Evolutionary conservation across 1,284 basidiomycete genomes (phyloP).

Genomic region (Malassezia globosa): DNA sequence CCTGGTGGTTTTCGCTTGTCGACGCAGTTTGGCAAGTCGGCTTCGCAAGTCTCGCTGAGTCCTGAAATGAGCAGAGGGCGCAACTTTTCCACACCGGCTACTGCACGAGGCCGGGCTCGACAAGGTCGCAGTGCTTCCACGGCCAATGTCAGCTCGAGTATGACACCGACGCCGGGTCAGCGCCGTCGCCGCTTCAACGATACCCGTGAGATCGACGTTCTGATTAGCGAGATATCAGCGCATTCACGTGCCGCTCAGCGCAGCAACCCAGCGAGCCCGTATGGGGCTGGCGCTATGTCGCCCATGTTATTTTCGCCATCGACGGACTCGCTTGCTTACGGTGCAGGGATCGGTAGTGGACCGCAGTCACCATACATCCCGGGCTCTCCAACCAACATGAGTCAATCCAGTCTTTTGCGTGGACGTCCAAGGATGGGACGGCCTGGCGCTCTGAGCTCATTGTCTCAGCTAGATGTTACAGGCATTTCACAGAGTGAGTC

Average conservation of each 20-base stretch:
- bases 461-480: neutral
- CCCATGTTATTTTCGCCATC: neutral
- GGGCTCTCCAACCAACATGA: neutral
- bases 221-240: constrained; percentile 2
- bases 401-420: constrained; percentile 7
- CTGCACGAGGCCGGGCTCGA: neutral
- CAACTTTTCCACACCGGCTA: neutral
- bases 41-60: neutral
- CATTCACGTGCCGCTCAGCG: neutral
- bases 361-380: neutral
- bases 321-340: constrained; percentile 3
- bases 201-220: constrained; percentile 14
- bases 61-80: neutral
- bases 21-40: too few species aligned
- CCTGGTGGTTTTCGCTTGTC: neutral
- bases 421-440: neutral
- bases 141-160: neutral
- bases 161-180: neutral
- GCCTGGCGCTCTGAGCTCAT: neutral
- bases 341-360: neutral
- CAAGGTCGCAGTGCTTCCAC: neutral
- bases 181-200: constrained; percentile 15
- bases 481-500: constrained; percentile 6
- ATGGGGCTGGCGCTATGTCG: neutral
- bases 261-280: neutral